Percentiles rank a stretch among this genome's conserved stretches.
phyloP scores from a whole-genome alignment of 495 filamentous ascomycete species.

The Ramalina intermedia region DNA sequence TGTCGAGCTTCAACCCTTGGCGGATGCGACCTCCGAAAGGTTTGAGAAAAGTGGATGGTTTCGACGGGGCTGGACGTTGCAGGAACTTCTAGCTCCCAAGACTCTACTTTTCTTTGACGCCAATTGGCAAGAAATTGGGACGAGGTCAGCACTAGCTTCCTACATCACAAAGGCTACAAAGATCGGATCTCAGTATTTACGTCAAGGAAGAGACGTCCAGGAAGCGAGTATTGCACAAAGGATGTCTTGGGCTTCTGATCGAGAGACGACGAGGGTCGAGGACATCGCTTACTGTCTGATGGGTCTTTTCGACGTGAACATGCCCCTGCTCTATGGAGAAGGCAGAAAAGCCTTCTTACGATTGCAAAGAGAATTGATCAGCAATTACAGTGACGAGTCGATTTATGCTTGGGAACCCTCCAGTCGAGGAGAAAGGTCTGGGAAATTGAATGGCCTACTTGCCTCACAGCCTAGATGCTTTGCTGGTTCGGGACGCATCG shows the following conservation, averaged over 20 bases:
- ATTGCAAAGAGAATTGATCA: slow-evolving; percentile 16
- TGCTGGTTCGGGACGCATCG: too few species aligned
- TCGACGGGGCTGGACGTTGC: slow-evolving; percentile 24
- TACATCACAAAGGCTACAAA: slow-evolving; percentile 11
- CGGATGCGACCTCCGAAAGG: not conserved
- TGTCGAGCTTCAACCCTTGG: slow-evolving; percentile 1
- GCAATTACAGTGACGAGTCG: slow-evolving; percentile 9
- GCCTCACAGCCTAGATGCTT: too few species aligned
- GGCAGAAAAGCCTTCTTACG: slow-evolving; percentile 13
- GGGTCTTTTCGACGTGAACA: slow-evolving; percentile 16
- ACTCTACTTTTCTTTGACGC: slow-evolving; percentile 14
- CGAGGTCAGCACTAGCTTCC: slow-evolving; percentile 8
- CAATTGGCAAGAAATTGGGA: slow-evolving; percentile 13
- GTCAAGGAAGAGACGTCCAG: too few species aligned
- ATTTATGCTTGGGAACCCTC: slow-evolving; percentile 12
- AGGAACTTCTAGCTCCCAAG: slow-evolving; percentile 21
- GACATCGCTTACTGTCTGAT: slow-evolving; percentile 18
- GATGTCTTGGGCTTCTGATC: slow-evolving; percentile 16
- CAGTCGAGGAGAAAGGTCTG: too few species aligned
- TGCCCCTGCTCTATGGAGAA: slow-evolving; percentile 19
- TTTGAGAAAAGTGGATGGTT: slow-evolving; percentile 20
- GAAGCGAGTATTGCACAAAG: slow-evolving; percentile 2
- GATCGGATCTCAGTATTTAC: slow-evolving; percentile 1
- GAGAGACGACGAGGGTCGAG: slow-evolving; percentile 13
- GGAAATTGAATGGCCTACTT: too few species aligned